phyloP scores from a whole-genome alignment of 2,329 filamentous ascomycete genomes.

The Talaromyces marneffei region DNA sequence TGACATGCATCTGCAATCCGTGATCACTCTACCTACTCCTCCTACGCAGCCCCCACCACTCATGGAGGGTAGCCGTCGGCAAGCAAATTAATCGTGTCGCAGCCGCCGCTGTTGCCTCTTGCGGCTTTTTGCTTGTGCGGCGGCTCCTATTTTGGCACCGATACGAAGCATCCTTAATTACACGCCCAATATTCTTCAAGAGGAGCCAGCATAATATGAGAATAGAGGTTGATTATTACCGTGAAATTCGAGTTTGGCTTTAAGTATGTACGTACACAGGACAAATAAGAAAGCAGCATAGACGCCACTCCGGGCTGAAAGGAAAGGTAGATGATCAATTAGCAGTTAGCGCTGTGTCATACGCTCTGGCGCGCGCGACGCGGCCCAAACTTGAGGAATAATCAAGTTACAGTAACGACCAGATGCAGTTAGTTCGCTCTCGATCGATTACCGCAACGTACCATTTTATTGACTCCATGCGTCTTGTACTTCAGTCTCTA shows the following conservation, averaged over 20 bases:
- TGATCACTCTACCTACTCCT: too few relatives aligned
- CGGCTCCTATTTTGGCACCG: slow-evolving; percentile 2
- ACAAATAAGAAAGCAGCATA: neutral
- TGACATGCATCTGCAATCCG: neutral
- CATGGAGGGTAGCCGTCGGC: neutral
- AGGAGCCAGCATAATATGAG: too few relatives aligned
- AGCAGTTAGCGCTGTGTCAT: slow-evolving; percentile 4
- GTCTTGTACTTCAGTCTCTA: neutral
- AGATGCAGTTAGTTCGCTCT: neutral
- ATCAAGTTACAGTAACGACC: neutral
- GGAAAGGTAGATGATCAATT: neutral
- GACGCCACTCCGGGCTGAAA: neutral
- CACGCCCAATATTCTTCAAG: neutral
- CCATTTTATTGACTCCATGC: neutral
- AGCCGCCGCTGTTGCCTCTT: slow-evolving; percentile 4
- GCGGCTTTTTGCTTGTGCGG: neutral
- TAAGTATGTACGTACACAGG: neutral
- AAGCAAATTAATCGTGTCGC: neutral
- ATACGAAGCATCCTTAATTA: neutral
- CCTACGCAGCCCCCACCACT: too few relatives aligned
- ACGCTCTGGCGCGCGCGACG: slow-evolving; percentile 10
- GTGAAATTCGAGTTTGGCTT: neutral
- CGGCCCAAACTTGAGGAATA: neutral
- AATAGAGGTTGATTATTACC: neutral
- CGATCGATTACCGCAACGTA: neutral